These are phyloP conservation scores for Mycena albidolilacea DNA, from an alignment of 768 basidiomycete species.

Conservation along the genomic window DNA sequence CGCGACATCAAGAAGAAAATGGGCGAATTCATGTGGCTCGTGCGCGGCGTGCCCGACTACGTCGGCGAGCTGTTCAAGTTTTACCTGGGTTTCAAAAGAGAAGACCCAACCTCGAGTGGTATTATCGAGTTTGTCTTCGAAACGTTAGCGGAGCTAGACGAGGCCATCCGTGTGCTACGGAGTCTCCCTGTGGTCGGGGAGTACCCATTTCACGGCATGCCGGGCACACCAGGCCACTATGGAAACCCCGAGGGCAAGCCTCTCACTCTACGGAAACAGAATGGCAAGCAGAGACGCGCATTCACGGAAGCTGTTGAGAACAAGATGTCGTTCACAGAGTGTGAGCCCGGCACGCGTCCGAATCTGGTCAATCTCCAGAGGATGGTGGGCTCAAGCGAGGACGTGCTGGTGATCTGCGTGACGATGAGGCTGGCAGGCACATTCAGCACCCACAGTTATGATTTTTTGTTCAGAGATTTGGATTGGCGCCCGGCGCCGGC, in stretches of 20 bases:
- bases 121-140: conserved; percentile 31
- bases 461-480: conserved; percentile 25
- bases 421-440: conserved; percentile 18
- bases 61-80: conserved; percentile 20
- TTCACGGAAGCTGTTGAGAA: conserved; percentile 19
- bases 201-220: conserved; percentile 11
- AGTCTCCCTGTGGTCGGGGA: conserved; percentile 21
- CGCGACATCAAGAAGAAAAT: conserved; percentile 35
- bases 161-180: conserved; percentile 18
- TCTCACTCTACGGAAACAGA: conserved; percentile 16
- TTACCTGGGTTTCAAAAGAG: conserved; percentile 10
- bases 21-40: conserved; percentile 30
- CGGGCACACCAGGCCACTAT: not conserved
- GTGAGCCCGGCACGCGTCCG: conserved; percentile 21
- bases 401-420: conserved; percentile 20
- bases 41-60: conserved; percentile 26
- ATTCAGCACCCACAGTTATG: conserved; percentile 24
- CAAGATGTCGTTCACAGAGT: conserved; percentile 16
- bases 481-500: conserved; percentile 16
- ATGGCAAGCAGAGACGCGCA: not conserved
- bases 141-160: conserved; percentile 14
- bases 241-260: conserved; percentile 13
- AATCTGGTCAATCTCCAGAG: conserved; percentile 21
- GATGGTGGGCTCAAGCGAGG: conserved; percentile 21
- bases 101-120: not conserved